A percentile compares a stretch with the other conserved stretches of the same genome.
Evolutionary conservation across 2,329 filamentous ascomycete genomes (phyloP).

Genomic region (Fusarium floridanum): DNA sequence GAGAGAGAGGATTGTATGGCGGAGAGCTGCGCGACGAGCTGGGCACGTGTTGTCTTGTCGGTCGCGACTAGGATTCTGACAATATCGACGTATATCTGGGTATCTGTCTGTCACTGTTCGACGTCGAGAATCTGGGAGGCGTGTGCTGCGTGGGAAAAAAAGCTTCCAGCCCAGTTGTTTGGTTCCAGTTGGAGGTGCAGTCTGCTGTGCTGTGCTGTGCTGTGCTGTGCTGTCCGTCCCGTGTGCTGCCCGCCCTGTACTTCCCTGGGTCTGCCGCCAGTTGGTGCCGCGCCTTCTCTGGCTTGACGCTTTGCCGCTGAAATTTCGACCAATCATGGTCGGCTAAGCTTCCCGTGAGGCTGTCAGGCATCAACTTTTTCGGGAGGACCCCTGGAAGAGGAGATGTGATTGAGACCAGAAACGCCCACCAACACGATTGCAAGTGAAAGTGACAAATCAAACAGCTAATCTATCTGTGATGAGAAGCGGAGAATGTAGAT

Average conservation of each 20-base stretch:
- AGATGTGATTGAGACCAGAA: background rate
- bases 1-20: slow-evolving; percentile 1
- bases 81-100: slow-evolving; percentile 15
- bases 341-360: slow-evolving; percentile 37
- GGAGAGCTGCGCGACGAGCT: slow-evolving; percentile 25
- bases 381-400: slow-evolving; percentile 25
- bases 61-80: background rate
- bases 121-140: slow-evolving; percentile 9
- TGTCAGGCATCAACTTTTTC: slow-evolving; percentile 46
- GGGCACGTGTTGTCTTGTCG: slow-evolving; percentile 29
- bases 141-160: slow-evolving; percentile 29
- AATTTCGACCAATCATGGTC: slow-evolving; percentile 46
- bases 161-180: slow-evolving; percentile 32
- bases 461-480: background rate
- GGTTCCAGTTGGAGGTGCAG: slow-evolving; percentile 23
- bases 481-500: background rate
- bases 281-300: slow-evolving; percentile 32
- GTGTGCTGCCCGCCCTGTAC: slow-evolving; percentile 36
- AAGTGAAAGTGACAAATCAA: slow-evolving; percentile 7
- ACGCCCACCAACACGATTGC: background rate
- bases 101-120: background rate
- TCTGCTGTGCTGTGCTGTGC: slow-evolving; percentile 33
- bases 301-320: slow-evolving; percentile 41
- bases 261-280: slow-evolving; percentile 30
- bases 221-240: slow-evolving; percentile 1